phyloP scores from a whole-genome alignment of 2,329 filamentous ascomycete species.

The Scedosporium boydii region DNA sequence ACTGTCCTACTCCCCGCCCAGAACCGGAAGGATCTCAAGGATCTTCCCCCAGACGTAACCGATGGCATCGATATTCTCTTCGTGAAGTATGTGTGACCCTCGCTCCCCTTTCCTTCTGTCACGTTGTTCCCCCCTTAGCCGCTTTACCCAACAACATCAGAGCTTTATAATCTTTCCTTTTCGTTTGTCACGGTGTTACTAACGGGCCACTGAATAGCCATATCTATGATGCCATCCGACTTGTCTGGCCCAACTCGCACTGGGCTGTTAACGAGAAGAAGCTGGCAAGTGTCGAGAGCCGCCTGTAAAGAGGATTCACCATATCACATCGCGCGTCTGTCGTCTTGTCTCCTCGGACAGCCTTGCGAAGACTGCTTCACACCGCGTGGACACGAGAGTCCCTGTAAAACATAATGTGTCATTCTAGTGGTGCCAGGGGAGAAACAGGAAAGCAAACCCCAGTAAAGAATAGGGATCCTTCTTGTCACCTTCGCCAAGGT shows the following conservation, averaged over 20 bases:
- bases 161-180: no score
- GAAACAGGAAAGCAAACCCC: no score
- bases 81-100: conserved; percentile 55
- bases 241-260: conserved; percentile 83
- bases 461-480: no score
- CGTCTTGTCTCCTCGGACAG: background rate
- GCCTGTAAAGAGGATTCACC: conserved; percentile 45
- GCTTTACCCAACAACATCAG: conserved; percentile 7
- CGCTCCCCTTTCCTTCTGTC: conserved; percentile 27
- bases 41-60: conserved; percentile 83
- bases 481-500: no score
- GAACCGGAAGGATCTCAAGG: conserved; percentile 86
- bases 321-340: background rate
- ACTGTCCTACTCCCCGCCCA: conserved; percentile 79
- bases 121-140: background rate
- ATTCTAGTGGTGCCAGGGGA: background rate
- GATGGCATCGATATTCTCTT: conserved; percentile 80
- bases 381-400: no score
- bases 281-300: conserved; percentile 64
- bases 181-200: conserved; percentile 9
- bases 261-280: conserved; percentile 64
- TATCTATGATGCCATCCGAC: conserved; percentile 87
- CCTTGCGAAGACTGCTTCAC: no score
- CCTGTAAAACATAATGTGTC: background rate
- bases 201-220: conserved; percentile 42